Evolutionary conservation across 2,329 filamentous ascomycete species (phyloP), one percentile per base, ranked within the genome.

Genomic region (Gnomoniopsis smithogilvyi): DNA sequence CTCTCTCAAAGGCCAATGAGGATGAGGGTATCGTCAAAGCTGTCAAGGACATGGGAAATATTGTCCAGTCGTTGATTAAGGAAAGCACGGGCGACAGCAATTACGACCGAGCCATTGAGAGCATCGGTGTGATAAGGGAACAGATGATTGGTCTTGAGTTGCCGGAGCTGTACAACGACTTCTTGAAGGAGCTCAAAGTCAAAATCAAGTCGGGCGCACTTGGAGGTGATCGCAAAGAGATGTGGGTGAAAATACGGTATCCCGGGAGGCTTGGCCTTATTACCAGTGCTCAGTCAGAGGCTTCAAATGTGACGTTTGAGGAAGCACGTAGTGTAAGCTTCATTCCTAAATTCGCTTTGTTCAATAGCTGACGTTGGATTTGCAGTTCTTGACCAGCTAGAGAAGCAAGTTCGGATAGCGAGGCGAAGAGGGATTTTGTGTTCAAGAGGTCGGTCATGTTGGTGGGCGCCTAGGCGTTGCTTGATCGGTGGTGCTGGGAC

Each of bases 111-210:
- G 91, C 89, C 1, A 74, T 91, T 11, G 94, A 96, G 72, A 86
- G 86, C 36, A 75, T 97, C 19, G 82, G 87, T 1, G 88, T 90
- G 1, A 86, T 98, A 82, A 83, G 93, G 11, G 86, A 92, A 21
- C 88, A 92, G 71, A 78, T 96, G 64, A 80, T 88, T 6, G 85
- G 86, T 6, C 79, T 91, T 33, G 93, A 97, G 69, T 86, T 91
- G 70, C 89, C 91, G 0, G 81, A 71, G 0, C 67, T 91, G 30
- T 99, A 90, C 73, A 97, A 98, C 69, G 78, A 81, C 1, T 90
- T 93, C 64, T 67, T 96, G 46, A 78, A 72, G 45, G 80, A 82
- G 36, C 73, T 98, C 66, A 98, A 97, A 77, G 79, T 78, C 64
- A 85, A 86, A 58, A 70, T 97, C 1, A 71, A 92, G 8, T 81